Percentiles rank a stretch among this genome's conserved stretches.
phyloP scores from a whole-genome alignment of 2,329 filamentous ascomycete species.

The Endoconidiophora laricicola region DNA sequence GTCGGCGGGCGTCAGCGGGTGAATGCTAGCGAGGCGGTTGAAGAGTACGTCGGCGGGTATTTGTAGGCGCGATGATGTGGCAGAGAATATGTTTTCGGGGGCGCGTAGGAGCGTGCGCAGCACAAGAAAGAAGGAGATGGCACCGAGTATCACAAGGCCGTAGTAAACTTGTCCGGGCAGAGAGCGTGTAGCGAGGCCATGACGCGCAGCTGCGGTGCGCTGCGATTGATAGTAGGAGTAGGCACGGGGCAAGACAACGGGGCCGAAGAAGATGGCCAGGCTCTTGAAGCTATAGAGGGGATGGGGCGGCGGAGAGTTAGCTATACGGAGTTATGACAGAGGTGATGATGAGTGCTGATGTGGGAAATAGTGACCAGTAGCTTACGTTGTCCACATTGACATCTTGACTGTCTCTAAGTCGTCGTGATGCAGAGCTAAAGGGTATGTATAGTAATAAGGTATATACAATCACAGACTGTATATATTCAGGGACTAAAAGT shows the following conservation, averaged over 20 bases:
- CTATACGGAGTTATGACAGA: not conserved
- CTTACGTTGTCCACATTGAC: constrained; percentile 12
- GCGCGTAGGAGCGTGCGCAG: constrained; percentile 49
- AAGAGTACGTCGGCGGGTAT: constrained; percentile 77
- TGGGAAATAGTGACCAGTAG: not conserved
- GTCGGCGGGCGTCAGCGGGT: constrained; percentile 44
- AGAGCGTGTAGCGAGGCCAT: constrained; percentile 33
- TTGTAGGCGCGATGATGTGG: constrained; percentile 66
- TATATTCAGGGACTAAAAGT: too few species aligned
- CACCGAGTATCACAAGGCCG: constrained; percentile 42
- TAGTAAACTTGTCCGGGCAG: constrained; percentile 36
- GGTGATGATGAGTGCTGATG: too few species aligned
- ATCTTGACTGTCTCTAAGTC: constrained; percentile 2
- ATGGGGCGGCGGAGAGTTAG: not conserved
- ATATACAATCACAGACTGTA: too few species aligned
- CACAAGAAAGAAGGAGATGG: constrained; percentile 28
- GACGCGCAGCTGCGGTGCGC: constrained; percentile 23
- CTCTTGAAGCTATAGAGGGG: constrained; percentile 30
- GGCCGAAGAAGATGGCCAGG: constrained; percentile 48
- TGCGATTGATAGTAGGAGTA: constrained; percentile 46
- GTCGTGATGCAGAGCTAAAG: not conserved
- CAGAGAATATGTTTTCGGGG: constrained; percentile 66
- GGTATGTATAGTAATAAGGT: not conserved
- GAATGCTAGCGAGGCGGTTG: constrained; percentile 47
- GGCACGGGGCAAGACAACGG: constrained; percentile 51